Base-by-base conservation (phyloP, 208 protist genomes). In the Angomonas desouzai region DNA sequence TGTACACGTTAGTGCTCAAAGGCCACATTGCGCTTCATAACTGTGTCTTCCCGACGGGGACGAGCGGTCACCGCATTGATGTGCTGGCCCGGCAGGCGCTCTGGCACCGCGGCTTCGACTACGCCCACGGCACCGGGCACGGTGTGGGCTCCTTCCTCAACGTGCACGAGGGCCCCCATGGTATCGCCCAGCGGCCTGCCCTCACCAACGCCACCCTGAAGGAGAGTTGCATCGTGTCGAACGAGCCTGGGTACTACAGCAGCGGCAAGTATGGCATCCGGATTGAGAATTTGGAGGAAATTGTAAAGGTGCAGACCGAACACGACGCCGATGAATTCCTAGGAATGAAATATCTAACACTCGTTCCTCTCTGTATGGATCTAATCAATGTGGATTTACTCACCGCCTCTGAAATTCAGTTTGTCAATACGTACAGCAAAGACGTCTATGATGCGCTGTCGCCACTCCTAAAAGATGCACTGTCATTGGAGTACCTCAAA, bases 221-320 rank as follows among this genome's bases (percentile, higher is more conserved):
- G 34, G 72, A 64, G 28, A 72, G 83, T 51, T 82, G 70, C 65
- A 70, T 96, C 20, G 77, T 96, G 25, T 94, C 91, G 11, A 96
- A 97, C 70, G 89, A 98, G 72, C 96, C 97, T 0, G 98, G 98
- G 0, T 99, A 98, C 85, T 99, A 99, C 85, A 94, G 98, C 71
- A 91, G 89, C 20, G 97, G 94, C n/a, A 62, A 53, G 13, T 99
- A 98, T 76, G 98, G 98, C 68, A 98, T 99, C 64, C 93, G 98
- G 57, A 99, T 99, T 64, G 98, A 99, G 68, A 99, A 98, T 72
- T 80, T 98, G 29, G 85, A 98, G 64, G 59, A 97, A 20, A 75
- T 97, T n/a, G 81, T 96, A 6, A 48, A 64, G 32, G 79, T 66
- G 6, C 20, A 53, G 6, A 90, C 91, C 28, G 66, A 66, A 48